Evolutionary conservation across 768 basidiomycete species (phyloP).

Genomic region (Coprinellus micaceus): DNA sequence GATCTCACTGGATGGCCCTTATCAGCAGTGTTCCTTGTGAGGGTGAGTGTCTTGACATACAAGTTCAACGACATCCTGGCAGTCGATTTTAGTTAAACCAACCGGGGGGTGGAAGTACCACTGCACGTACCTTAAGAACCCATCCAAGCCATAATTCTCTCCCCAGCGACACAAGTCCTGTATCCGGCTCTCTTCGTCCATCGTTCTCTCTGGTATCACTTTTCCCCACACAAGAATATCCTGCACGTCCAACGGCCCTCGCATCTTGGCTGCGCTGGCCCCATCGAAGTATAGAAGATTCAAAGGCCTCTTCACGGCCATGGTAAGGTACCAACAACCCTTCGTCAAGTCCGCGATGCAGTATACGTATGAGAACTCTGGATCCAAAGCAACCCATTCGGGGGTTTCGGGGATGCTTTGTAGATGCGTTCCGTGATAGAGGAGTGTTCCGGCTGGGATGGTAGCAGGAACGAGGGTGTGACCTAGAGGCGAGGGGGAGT

Average conservation of each 20-base stretch:
- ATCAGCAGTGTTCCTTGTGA: background rate
- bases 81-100: background rate
- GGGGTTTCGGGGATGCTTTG: conserved; percentile 19
- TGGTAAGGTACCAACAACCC: conserved; percentile 39
- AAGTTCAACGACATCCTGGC: background rate
- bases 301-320: conserved; percentile 34
- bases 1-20: background rate
- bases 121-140: conserved; percentile 35
- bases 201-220: conserved; percentile 18
- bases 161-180: conserved; percentile 42
- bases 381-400: conserved; percentile 37
- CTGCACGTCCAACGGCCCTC: conserved; percentile 43
- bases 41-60: background rate
- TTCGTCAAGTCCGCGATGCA: conserved; percentile 21
- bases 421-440: conserved; percentile 3
- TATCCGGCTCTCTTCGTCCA: conserved; percentile 34
- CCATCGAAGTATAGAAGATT: conserved; percentile 53
- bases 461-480: conserved; percentile 6
- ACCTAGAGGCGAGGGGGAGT: too few species aligned
- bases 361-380: conserved; percentile 38
- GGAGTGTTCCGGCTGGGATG: conserved; percentile 4
- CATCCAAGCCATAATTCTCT: conserved; percentile 37
- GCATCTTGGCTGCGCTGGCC: conserved; percentile 43
- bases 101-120: too few species aligned
- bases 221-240: conserved; percentile 44